Percentiles rank a stretch among this genome's conserved stretches.
Conservation (phyloP, 2,329 filamentous ascomycete species). For the Colletotrichum lupini region DNA sequence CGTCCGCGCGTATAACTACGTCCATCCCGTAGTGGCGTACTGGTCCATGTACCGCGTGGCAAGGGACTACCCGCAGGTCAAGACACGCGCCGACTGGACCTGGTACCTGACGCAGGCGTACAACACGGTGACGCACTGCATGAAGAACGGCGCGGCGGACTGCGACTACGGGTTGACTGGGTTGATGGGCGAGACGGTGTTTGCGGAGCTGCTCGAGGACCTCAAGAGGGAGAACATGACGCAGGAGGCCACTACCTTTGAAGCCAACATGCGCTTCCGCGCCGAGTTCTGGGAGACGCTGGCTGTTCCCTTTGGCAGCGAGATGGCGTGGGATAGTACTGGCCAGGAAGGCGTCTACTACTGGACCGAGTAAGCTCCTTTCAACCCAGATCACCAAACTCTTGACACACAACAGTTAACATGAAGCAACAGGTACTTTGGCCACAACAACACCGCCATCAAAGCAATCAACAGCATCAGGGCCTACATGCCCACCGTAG, state of each 20-base stretch:
- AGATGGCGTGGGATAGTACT: slow-evolving; percentile 73
- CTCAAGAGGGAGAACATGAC: slow-evolving; percentile 56
- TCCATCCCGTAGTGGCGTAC: slow-evolving; percentile 66
- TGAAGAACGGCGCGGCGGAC: slow-evolving; percentile 48
- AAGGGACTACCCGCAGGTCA: slow-evolving; percentile 55
- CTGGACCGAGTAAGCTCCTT: slow-evolving; percentile 58
- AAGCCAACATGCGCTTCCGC: slow-evolving; percentile 57
- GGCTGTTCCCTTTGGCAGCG: slow-evolving; percentile 66
- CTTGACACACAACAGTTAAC: not conserved
- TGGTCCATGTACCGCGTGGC: slow-evolving; percentile 68
- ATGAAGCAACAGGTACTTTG: slow-evolving; percentile 54
- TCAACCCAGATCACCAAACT: no score
- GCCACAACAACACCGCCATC: slow-evolving; percentile 52
- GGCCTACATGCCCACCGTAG: slow-evolving; percentile 66
- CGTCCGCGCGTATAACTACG: slow-evolving; percentile 68
- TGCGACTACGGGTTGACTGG: slow-evolving; percentile 56
- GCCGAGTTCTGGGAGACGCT: slow-evolving; percentile 61
- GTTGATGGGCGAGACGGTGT: slow-evolving; percentile 70
- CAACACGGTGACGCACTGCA: slow-evolving; percentile 56
- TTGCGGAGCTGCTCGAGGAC: slow-evolving; percentile 63
- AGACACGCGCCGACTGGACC: slow-evolving; percentile 49
- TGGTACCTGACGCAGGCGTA: slow-evolving; percentile 69
- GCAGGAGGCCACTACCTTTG: slow-evolving; percentile 48
- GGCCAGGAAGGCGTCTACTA: slow-evolving; percentile 72
- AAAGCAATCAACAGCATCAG: slow-evolving; percentile 66